Conservation (phyloP, 176 grass and related monocot genomes). For the Urochloa ruziziensis region DNA sequence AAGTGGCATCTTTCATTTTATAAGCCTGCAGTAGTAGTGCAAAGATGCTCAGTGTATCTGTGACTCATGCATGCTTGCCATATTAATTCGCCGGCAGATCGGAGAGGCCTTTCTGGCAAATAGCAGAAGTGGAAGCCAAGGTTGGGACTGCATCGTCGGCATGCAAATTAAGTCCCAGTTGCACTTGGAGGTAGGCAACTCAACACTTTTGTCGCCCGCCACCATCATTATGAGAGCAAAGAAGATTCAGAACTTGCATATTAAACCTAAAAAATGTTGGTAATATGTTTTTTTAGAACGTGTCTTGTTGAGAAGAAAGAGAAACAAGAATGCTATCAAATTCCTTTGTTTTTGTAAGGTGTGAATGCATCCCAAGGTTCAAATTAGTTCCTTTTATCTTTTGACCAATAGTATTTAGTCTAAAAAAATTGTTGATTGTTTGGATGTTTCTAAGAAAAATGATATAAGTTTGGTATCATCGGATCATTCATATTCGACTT, state of each 20-base stretch:
- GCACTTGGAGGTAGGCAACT: neutral
- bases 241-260: neutral
- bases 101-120: slow-evolving; percentile 14
- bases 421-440: too few relatives aligned
- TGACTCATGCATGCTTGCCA: slow-evolving; percentile 2
- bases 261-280: too few relatives aligned
- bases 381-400: too few relatives aligned
- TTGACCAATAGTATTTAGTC: too few relatives aligned
- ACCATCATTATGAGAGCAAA: neutral
- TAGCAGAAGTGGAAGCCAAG: slow-evolving; percentile 42
- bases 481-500: too few relatives aligned
- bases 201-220: neutral
- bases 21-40: neutral
- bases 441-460: too few relatives aligned
- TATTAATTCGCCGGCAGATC: slow-evolving; percentile 21
- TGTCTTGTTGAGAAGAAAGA: too few relatives aligned
- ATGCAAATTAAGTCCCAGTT: slow-evolving; percentile 24
- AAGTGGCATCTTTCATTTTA: slow-evolving; percentile 40
- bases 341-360: too few relatives aligned
- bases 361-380: too few relatives aligned
- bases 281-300: too few relatives aligned
- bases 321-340: too few relatives aligned
- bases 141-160: slow-evolving; percentile 1
- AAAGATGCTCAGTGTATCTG: neutral
- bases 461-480: too few relatives aligned